A percentile compares a stretch with the other conserved stretches of the same genome.
Conservation (phyloP, 768 basidiomycete species). For the Lactarius hengduanensis region DNA sequence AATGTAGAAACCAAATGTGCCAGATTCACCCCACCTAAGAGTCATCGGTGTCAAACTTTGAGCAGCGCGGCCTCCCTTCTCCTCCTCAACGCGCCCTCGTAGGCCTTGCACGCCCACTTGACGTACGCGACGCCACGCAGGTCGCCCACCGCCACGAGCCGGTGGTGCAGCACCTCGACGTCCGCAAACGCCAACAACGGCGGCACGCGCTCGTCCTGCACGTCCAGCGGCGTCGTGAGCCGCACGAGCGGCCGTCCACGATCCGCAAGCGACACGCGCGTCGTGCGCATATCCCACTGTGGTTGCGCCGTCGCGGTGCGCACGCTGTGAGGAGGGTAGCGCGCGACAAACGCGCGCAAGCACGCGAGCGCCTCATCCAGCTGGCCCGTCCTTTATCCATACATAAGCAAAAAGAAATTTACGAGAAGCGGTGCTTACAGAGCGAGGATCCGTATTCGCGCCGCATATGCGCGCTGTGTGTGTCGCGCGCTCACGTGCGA, state of each 20-base stretch:
- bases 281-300: slow-evolving; percentile 34
- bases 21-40: background rate
- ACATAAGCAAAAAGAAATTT: too few species aligned
- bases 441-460: slow-evolving; percentile 63
- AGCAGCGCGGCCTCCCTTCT: slow-evolving; percentile 46
- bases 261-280: slow-evolving; percentile 58
- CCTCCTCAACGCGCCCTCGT: slow-evolving; percentile 62
- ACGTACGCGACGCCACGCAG: slow-evolving; percentile 60
- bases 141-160: slow-evolving; percentile 47
- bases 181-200: slow-evolving; percentile 77
- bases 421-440: slow-evolving; percentile 41
- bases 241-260: slow-evolving; percentile 68
- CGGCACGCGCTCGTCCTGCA: slow-evolving; percentile 77
- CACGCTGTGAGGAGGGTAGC: slow-evolving; percentile 61
- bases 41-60: background rate
- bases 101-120: slow-evolving; percentile 71
- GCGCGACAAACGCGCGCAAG: slow-evolving; percentile 58
- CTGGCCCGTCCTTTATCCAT: slow-evolving; percentile 44
- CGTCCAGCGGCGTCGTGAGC: slow-evolving; percentile 53
- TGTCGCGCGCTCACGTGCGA: slow-evolving; percentile 40
- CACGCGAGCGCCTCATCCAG: slow-evolving; percentile 53
- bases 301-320: slow-evolving; percentile 32
- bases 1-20: slow-evolving; percentile 8
- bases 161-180: slow-evolving; percentile 75
- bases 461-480: slow-evolving; percentile 67